Percentiles rank a stretch among this genome's conserved stretches.
These are phyloP conservation scores for Moricandia moricandioides DNA, from an alignment of 345 rosid genomes.

Conservation along the genomic window DNA sequence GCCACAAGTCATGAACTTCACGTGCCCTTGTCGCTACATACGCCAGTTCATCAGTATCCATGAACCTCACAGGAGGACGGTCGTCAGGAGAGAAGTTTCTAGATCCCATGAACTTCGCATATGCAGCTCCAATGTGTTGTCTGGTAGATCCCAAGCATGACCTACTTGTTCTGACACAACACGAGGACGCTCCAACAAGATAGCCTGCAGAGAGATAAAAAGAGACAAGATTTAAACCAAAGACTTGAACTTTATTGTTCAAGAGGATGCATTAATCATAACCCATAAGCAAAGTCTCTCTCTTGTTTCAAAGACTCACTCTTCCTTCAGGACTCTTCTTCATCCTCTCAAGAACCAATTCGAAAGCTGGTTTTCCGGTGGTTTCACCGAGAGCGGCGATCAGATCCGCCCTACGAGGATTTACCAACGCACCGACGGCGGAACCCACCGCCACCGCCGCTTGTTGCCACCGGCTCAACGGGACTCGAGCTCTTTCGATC, in stretches of 20 bases:
- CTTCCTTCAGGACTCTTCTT: slow-evolving; percentile 61
- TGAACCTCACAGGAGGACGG: slow-evolving; percentile 72
- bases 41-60: slow-evolving; percentile 74
- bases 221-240: slow-evolving; percentile 1
- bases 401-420: slow-evolving; percentile 71
- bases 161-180: slow-evolving; percentile 60
- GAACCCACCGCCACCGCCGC: slow-evolving; percentile 71
- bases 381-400: slow-evolving; percentile 78
- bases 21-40: slow-evolving; percentile 70
- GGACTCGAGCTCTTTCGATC: slow-evolving; percentile 46
- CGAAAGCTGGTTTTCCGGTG: slow-evolving; percentile 68
- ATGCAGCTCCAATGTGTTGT: slow-evolving; percentile 75
- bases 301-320: slow-evolving; percentile 34
- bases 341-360: slow-evolving; percentile 66
- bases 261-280: not conserved
- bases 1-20: slow-evolving; percentile 83
- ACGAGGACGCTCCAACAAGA: slow-evolving; percentile 63
- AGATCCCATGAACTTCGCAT: slow-evolving; percentile 85
- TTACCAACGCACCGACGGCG: slow-evolving; percentile 63
- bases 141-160: slow-evolving; percentile 74
- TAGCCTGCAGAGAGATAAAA: slow-evolving; percentile 37
- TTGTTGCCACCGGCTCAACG: slow-evolving; percentile 64
- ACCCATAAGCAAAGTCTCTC: not conserved
- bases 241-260: not conserved
- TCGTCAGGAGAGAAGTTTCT: slow-evolving; percentile 76